Evolutionary conservation across 306 rosid species (phyloP).

Genomic region (Fagus crenata): DNA sequence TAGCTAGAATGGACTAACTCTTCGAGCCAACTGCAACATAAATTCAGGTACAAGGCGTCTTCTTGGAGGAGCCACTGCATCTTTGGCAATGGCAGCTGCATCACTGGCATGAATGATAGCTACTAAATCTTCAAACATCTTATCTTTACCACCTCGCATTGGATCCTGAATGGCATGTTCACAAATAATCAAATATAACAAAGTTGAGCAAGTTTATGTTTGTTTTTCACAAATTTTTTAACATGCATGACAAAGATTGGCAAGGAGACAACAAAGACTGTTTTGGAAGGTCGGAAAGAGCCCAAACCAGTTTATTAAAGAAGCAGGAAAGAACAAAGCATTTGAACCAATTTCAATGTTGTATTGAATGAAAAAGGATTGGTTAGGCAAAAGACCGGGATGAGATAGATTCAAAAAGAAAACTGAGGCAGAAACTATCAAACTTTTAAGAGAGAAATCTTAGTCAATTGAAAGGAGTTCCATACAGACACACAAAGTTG

Average conservation of each 20-base stretch:
- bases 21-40: slow-evolving; percentile 77
- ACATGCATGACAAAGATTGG: background rate
- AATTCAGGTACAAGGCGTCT: slow-evolving; percentile 89
- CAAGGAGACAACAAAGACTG: background rate
- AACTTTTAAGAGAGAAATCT: background rate
- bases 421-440: background rate
- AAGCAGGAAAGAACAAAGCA: background rate
- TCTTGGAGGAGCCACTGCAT: slow-evolving; percentile 69
- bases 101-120: slow-evolving; percentile 64
- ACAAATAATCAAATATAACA: background rate
- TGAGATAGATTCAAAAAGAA: background rate
- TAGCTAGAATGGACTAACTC: slow-evolving; percentile 76
- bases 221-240: background rate
- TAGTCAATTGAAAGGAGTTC: background rate
- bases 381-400: background rate
- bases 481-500: background rate
- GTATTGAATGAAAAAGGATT: background rate
- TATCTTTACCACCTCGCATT: slow-evolving; percentile 86
- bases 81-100: slow-evolving; percentile 63
- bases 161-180: slow-evolving; percentile 63
- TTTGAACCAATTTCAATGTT: background rate
- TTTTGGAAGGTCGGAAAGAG: background rate
- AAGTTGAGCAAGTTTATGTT: background rate
- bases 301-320: background rate
- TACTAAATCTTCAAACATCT: slow-evolving; percentile 76